phyloP scores from a whole-genome alignment of 2,329 filamentous ascomycete species.

The Sclerotinia sclerotiorum region DNA sequence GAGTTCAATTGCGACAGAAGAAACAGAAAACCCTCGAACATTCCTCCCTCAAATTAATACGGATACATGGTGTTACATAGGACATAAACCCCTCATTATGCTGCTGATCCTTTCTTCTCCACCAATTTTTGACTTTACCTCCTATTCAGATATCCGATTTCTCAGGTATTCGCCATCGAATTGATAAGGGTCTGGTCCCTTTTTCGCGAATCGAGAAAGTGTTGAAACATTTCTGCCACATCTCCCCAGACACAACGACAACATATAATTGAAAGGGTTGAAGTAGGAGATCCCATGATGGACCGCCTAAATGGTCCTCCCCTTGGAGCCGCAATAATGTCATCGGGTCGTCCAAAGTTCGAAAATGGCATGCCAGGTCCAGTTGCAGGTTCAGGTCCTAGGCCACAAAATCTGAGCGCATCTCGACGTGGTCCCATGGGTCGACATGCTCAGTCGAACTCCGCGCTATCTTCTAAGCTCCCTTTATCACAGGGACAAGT shows the following conservation, averaged over 20 bases:
- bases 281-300: slow-evolving; percentile 33
- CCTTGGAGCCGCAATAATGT: slow-evolving; percentile 41
- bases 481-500: slow-evolving; percentile 63
- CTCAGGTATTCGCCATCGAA: slow-evolving; percentile 17
- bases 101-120: slow-evolving; percentile 13
- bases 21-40: slow-evolving; percentile 9
- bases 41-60: slow-evolving; percentile 4
- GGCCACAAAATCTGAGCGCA: slow-evolving; percentile 45
- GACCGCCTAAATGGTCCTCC: slow-evolving; percentile 39
- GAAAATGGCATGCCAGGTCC: slow-evolving; percentile 43
- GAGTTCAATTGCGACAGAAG: slow-evolving; percentile 5
- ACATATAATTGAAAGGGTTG: slow-evolving; percentile 2
- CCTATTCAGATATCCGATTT: slow-evolving; percentile 13
- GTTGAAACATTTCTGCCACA: slow-evolving; percentile 22
- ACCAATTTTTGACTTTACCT: slow-evolving; percentile 10
- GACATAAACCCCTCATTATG: slow-evolving; percentile 19
- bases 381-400: slow-evolving; percentile 39
- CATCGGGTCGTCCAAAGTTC: slow-evolving; percentile 44
- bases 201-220: slow-evolving; percentile 22
- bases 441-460: slow-evolving; percentile 48
- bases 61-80: slow-evolving; percentile 19
- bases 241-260: slow-evolving; percentile 16
- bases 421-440: slow-evolving; percentile 36
- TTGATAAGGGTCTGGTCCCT: slow-evolving; percentile 23
- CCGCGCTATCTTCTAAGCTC: slow-evolving; percentile 49